Base-by-base conservation (phyloP, 768 basidiomycete genomes). In the Cantharellus anzutake region DNA sequence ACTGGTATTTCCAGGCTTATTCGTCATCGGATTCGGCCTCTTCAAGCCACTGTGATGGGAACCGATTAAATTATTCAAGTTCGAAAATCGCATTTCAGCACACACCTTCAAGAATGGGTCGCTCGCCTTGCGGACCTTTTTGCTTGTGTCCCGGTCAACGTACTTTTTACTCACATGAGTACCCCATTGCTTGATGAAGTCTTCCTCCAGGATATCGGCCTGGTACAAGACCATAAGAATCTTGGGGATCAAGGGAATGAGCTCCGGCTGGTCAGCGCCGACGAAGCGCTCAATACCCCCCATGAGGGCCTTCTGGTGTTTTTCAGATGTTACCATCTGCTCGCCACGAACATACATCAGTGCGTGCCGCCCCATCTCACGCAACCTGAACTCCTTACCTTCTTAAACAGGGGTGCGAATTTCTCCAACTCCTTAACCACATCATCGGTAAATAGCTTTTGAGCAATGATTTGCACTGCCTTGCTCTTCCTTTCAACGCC, bases 101-200 rank as follows among this genome's bases (percentile, higher is more conserved):
- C 75, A 55, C 63, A 86, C 86, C 78, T 92, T 91, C 68, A 98
- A 73, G 76, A 98, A 97, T 0, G 93, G 91, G 69, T 89, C 91
- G 64, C 86, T 86, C 7, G 91, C 91, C 75, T 93, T 94, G 66
- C 93, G 78, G 57, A 99, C 92, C 72, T 82, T 92, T 80, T 97
- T 98, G 71, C 85, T 87, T 52, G 80, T 84, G 37, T 97, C 92
- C 72, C 86, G 91, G 71, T 94, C 88, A 51, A 92, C 87, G 68
- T 90, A 94, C 74, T 97, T 96, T 77, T 86, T 94, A 73, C 84
- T 88, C 68, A 92, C 89, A 65, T 94, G 92, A 3, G 89, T 94
- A 4, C 92, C 92, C 94, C 92, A 97, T 63, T 92, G 82, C 5
- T 76, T 81, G 56, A 93, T 75, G 3, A 94, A 77, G 35, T 89